phyloP scores from a whole-genome alignment of 768 basidiomycete genomes.

The Psilocybe sp. region DNA sequence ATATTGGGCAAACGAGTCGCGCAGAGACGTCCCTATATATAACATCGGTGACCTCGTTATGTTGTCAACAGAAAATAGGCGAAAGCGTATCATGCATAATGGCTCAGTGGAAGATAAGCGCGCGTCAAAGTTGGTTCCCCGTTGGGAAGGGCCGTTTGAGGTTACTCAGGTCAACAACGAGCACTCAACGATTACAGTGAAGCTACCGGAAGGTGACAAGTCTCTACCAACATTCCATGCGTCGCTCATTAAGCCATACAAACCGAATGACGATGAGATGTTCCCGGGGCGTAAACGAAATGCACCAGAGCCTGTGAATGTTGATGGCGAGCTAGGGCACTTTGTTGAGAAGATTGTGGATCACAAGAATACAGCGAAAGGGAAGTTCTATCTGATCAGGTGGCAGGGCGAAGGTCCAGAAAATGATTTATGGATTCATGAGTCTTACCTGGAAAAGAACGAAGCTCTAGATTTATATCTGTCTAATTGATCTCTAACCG shows the following conservation, averaged over 20 bases:
- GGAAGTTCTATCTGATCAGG: conserved; percentile 26
- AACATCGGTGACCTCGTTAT: conserved; percentile 32
- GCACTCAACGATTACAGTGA: conserved; percentile 24
- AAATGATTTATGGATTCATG: conserved; percentile 25
- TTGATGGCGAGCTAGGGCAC: conserved; percentile 10
- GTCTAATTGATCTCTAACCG: no score
- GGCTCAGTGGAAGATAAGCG: conserved; percentile 25
- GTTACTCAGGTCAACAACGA: conserved; percentile 9
- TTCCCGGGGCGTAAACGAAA: conserved; percentile 24
- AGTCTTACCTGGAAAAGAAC: conserved; percentile 17
- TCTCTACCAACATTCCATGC: conserved; percentile 32
- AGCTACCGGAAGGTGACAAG: conserved; percentile 22
- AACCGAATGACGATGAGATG: conserved; percentile 22
- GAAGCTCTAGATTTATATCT: conserved; percentile 21
- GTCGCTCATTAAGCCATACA: conserved; percentile 22
- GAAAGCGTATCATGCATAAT: conserved; percentile 23
- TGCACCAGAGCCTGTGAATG: background rate
- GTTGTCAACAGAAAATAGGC: conserved; percentile 30
- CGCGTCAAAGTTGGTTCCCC: conserved; percentile 40
- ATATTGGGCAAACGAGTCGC: conserved; percentile 23
- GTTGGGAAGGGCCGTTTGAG: conserved; percentile 27
- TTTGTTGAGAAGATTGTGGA: conserved; percentile 28
- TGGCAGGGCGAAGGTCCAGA: conserved; percentile 29
- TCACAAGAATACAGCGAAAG: conserved; percentile 15
- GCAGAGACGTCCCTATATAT: conserved; percentile 9